phyloP scores from a whole-genome alignment of 1,139 yeast genomes.

The Oligophagozyma castellii region DNA sequence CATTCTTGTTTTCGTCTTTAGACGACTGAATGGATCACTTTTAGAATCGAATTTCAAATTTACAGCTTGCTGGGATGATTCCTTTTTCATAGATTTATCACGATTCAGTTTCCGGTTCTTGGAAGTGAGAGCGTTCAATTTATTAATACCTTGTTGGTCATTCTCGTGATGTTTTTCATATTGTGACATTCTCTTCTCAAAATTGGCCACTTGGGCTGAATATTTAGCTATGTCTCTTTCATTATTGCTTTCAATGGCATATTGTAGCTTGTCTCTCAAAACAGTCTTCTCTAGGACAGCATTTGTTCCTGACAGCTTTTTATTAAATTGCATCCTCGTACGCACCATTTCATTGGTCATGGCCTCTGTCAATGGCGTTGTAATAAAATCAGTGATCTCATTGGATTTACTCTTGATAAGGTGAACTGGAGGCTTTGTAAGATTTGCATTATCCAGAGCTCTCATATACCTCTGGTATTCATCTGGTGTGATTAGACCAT shows the following conservation, averaged over 20 bases:
- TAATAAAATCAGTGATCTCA: slow-evolving; percentile 47
- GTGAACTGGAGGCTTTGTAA: slow-evolving; percentile 45
- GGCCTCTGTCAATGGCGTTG: slow-evolving; percentile 54
- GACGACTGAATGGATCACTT: slow-evolving; percentile 80
- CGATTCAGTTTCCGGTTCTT: slow-evolving; percentile 76
- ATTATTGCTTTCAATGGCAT: slow-evolving; percentile 59
- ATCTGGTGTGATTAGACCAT: slow-evolving; percentile 48
- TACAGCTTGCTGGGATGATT: slow-evolving; percentile 41
- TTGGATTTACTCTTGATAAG: slow-evolving; percentile 53
- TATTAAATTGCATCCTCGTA: slow-evolving; percentile 49
- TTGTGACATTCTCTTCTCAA: slow-evolving; percentile 40
- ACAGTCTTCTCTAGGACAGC: slow-evolving; percentile 67
- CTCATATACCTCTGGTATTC: slow-evolving; percentile 62
- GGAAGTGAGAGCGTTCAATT: slow-evolving; percentile 27
- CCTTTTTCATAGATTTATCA: slow-evolving; percentile 68
- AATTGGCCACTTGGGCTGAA: slow-evolving; percentile 22
- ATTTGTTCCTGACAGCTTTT: slow-evolving; percentile 50
- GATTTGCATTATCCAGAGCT: slow-evolving; percentile 46
- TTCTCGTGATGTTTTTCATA: slow-evolving; percentile 27
- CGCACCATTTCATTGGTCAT: slow-evolving; percentile 73
- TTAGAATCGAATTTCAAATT: slow-evolving; percentile 31
- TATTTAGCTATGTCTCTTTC: slow-evolving; percentile 34
- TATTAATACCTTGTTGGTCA: slow-evolving; percentile 25
- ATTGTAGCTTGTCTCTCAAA: slow-evolving; percentile 59
- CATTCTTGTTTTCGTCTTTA: slow-evolving; percentile 74